Conservation (phyloP, 2,329 filamentous ascomycete genomes). For the Hymenoscyphus infarciens region DNA sequence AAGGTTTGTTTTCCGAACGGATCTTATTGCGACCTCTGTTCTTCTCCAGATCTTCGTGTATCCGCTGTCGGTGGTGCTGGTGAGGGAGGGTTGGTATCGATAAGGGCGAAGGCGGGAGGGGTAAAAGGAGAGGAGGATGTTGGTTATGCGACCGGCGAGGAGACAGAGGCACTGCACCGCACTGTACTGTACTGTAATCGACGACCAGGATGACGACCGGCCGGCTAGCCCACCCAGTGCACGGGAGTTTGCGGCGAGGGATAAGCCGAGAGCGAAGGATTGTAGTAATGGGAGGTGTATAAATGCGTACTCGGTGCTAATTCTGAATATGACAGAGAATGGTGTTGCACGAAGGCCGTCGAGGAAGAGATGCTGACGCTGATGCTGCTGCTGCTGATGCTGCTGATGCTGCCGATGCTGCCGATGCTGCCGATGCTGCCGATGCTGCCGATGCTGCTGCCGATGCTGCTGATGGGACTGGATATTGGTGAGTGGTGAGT, state of each 20-base stretch:
- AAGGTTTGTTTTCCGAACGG: neutral
- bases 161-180: constrained; percentile 7
- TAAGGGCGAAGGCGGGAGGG: constrained; percentile 1
- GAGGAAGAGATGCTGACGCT: too few species aligned
- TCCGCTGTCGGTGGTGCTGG: constrained; percentile 18
- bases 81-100: neutral
- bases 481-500: constrained; percentile 5
- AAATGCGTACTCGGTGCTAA: neutral
- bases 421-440: neutral
- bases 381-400: too few species aligned
- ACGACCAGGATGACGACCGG: constrained; percentile 18
- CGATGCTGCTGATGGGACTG: constrained; percentile 1
- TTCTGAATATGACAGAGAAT: neutral
- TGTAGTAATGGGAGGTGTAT: neutral
- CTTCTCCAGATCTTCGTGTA: constrained; percentile 10
- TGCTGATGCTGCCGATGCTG: too few species aligned
- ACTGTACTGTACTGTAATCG: constrained; percentile 21
- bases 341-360: neutral
- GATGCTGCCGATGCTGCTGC: neutral
- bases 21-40: constrained; percentile 3
- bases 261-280: constrained; percentile 3
- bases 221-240: constrained; percentile 3
- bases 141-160: constrained; percentile 25
- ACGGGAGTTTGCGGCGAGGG: constrained; percentile 10
- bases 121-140: constrained; percentile 5